These are phyloP conservation scores for Diutina mesorugosa DNA, from an alignment of 1,139 yeast species.

Conservation along the genomic window DNA sequence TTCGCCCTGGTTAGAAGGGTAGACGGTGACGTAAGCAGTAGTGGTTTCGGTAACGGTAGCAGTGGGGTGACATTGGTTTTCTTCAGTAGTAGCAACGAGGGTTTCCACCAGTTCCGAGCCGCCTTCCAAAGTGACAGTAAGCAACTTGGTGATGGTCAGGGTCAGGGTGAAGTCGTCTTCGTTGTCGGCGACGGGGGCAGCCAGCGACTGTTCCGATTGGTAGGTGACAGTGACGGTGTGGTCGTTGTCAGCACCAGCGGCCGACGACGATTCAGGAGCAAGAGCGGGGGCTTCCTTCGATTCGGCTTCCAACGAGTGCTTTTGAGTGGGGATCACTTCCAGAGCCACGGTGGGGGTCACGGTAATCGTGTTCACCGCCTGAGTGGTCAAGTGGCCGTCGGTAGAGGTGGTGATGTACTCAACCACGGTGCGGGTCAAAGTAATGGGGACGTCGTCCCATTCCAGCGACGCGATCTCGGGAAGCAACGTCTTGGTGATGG, in stretches of 20 bases:
- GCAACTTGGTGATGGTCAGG: background rate
- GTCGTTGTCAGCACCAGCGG: background rate
- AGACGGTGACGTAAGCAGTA: background rate
- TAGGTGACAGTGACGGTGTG: background rate
- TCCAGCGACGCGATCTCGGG: background rate
- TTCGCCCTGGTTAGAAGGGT: background rate
- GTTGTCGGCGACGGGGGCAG: background rate
- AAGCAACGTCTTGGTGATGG: background rate
- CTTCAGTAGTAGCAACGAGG: background rate
- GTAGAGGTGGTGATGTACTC: background rate
- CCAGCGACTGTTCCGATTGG: background rate
- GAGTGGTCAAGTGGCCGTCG: background rate
- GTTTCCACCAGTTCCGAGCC: background rate
- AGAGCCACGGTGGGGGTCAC: background rate
- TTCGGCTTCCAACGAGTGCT: background rate
- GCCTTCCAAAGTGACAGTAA: background rate
- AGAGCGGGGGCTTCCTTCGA: background rate
- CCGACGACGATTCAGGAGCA: background rate
- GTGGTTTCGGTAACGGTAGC: background rate
- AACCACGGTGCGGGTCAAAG: background rate
- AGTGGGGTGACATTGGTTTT: background rate
- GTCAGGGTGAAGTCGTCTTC: background rate
- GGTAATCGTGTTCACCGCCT: background rate
- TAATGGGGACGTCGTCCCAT: slow-evolving; percentile 2
- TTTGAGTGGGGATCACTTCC: background rate